Base-by-base conservation (phyloP, 768 basidiomycete genomes). In the Phylloporus arenicola region DNA sequence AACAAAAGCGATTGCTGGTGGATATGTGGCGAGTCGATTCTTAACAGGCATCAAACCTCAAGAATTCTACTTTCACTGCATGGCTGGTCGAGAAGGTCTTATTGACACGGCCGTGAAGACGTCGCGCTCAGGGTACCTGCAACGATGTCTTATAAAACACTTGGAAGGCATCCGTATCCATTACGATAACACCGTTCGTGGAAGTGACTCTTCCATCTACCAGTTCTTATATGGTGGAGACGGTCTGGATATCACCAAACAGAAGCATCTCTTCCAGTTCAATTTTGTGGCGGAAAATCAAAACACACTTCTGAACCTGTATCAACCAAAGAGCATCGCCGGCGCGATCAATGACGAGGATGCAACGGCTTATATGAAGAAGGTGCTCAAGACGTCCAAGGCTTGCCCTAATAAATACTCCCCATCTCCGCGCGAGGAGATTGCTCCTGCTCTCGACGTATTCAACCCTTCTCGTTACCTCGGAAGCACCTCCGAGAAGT, bases 101-200 rank as follows among this genome's bases (percentile, higher is more conserved):
- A 99, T 99, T 62, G 96, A 99, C 64, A 99, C 96, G 6, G 96
- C 96, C 33, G 95, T 99, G 67, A 99, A 99, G 74, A 99, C 96
- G 4, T 91, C 88, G 55, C 92, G 96, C 48, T 98, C 96, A 4
- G 96, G 96, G 17, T 99, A 99, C 68, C 80, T 99, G 17, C 96
- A 99, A 67, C 83, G 96, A 42, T 98, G 96, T 72, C 75, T 99
- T 57, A 94, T 99, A 76, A 99, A 99, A 69, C 96, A 99, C 68
- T 75, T 99, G 47, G 96, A 99, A 68, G 96, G 95, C 43, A 83
- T 97, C 47, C 86, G 90, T 29, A 86, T 98, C 7, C 95, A 98
- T 66, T 99, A 99, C 68, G 96, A 99, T 69, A 84, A 97, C 67
- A 98, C 95, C 29, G 93, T 99, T 35, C 89, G 96, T 47, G 94